phyloP scores from a whole-genome alignment of 306 rosid species.

The Arachis stenosperma region DNA sequence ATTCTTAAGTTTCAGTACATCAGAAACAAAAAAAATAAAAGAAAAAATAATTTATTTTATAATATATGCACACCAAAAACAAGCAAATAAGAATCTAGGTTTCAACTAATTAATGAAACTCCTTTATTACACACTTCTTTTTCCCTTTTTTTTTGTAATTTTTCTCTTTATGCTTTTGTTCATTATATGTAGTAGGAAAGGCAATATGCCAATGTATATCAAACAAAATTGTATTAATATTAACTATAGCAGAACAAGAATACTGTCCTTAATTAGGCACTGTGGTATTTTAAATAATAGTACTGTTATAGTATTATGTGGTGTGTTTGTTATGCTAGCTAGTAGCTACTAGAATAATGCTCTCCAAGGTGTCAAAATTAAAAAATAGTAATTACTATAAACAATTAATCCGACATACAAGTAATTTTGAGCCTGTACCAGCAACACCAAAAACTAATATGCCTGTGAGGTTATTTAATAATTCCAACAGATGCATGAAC shows the following conservation, averaged over 20 bases:
- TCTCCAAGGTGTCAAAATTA: background rate
- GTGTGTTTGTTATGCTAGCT: background rate
- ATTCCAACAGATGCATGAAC: too few species aligned
- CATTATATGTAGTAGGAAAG: constrained; percentile 53
- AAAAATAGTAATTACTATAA: background rate
- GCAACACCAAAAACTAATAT: fast-evolving
- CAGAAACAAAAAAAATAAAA: constrained; percentile 41
- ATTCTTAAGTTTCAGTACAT: constrained; percentile 65
- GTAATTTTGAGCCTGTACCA: too few species aligned
- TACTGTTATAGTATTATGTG: too few species aligned
- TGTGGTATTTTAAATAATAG: constrained; percentile 22
- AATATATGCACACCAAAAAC: constrained; percentile 67
- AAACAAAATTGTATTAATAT: background rate
- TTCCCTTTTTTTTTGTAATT: background rate
- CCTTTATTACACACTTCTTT: constrained; percentile 34
- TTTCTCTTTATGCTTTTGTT: constrained; percentile 43
- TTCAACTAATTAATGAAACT: constrained; percentile 42
- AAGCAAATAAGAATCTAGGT: constrained; percentile 52
- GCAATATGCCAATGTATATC: constrained; percentile 65
- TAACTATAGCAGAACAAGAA: constrained; percentile 8
- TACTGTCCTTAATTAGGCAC: constrained; percentile 15
- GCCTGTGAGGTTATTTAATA: too few species aligned
- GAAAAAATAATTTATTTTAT: constrained; percentile 50
- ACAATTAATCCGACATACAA: too few species aligned
- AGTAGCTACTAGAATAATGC: background rate